Evolutionary conservation across 2,329 filamentous ascomycete species (phyloP).

Genomic region (Arthrobotrys sinensis): DNA sequence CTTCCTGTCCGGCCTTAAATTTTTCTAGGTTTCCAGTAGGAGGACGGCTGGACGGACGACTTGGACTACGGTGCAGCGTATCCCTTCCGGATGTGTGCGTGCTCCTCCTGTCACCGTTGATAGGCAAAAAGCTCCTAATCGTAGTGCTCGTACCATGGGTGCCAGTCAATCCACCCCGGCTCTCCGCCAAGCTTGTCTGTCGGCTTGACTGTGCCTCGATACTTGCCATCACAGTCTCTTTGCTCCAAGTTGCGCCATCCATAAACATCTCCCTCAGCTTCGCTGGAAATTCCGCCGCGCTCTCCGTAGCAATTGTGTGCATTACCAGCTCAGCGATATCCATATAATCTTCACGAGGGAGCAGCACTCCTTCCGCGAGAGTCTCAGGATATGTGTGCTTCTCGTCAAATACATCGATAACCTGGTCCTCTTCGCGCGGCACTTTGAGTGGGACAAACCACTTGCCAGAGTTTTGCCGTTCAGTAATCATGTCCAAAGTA

Average conservation of each 20-base stretch:
- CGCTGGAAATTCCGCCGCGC: conserved; percentile 75
- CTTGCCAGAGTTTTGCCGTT: conserved; percentile 80
- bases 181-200: conserved; percentile 82
- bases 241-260: conserved; percentile 78
- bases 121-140: conserved; percentile 73
- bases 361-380: conserved; percentile 75
- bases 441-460: conserved; percentile 84
- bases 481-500: conserved; percentile 82
- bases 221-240: conserved; percentile 79
- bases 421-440: conserved; percentile 72
- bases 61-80: conserved; percentile 60
- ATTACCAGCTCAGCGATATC: conserved; percentile 66
- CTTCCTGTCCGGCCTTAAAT: conserved; percentile 50
- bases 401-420: conserved; percentile 69
- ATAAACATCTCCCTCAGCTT: conserved; percentile 82
- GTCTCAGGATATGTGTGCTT: conserved; percentile 77
- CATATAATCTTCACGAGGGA: conserved; percentile 71
- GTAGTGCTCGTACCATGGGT: conserved; percentile 65
- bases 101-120: conserved; percentile 69
- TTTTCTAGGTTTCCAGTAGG: conserved; percentile 56
- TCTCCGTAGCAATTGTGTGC: conserved; percentile 65
- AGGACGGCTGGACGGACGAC: conserved; percentile 59
- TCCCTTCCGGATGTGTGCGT: conserved; percentile 61
- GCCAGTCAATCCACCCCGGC: conserved; percentile 72
- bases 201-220: conserved; percentile 78